Evolutionary conservation across 805 yeast genomes (phyloP), one percentile per base, ranked within the genome.

Genomic region (Pichia eremophila): DNA sequence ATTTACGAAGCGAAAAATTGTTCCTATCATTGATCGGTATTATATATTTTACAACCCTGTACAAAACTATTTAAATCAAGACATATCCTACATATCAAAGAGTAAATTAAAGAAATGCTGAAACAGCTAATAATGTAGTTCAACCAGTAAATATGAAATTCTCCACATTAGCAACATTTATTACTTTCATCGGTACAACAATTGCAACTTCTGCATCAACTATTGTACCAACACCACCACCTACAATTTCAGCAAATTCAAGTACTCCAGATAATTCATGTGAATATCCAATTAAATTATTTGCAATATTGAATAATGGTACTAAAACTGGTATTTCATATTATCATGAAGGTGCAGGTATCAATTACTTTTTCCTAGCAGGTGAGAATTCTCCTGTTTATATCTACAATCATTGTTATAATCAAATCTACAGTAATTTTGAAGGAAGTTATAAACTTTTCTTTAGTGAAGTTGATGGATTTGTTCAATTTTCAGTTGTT

Each of bases 291-390:
- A 28, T 44, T 11, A 32, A 31, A 22, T 22, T 44, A 12, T 44
- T 19, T 44, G 46, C 42, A 14, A 10, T 8, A 11, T 31, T 22
- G 5, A 15, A 18, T 17, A 17, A 29, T 5, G 18, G 39, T n/a
- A 32, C 36, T 19, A 44, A 15, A 31, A 40, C 37, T 10, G 66
- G 61, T 41, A 51, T 69, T 37, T 53, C 60, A 41, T 51, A 63
- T 37, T 53, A 54, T 46, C 77, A 72, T 53, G 75, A 71, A 59
- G 77, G 77, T 54, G 77, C 77, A 44, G 77, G 68, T 45, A 59
- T 71, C 49, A 63, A 68, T 61, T 73, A 71, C 57, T 51, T 68
- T 27, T 64, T 68, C 57, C 55, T 67, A 41, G 29, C 45, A 29
- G 64, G 64, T 32, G 29, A 41, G 11, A 34, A 51, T 28, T 52